These are phyloP conservation scores for Mortierella claussenii DNA, from an alignment of 192 early-diverging fungal genomes.

Conservation along the genomic window DNA sequence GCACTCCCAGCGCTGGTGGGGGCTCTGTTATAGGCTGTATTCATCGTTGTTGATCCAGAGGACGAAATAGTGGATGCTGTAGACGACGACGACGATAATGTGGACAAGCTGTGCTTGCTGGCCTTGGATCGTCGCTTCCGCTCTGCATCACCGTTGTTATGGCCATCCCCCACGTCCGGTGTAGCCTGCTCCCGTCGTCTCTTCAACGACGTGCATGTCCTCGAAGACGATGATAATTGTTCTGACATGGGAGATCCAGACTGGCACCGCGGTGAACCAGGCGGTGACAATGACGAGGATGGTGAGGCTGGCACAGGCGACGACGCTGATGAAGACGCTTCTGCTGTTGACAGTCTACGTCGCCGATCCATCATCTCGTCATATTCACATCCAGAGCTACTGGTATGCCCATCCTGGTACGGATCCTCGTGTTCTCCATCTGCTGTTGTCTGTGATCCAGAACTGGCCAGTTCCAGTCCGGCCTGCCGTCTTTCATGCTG, in stretches of 20 bases:
- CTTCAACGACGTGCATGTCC: background rate
- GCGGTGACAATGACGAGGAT: background rate
- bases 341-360: background rate
- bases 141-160: background rate
- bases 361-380: background rate
- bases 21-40: too few relatives aligned
- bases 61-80: background rate
- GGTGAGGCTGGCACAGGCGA: background rate
- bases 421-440: background rate
- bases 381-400: conserved; percentile 1
- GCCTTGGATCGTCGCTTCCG: conserved; percentile 5
- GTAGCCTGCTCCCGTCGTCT: conserved; percentile 6
- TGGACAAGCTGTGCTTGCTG: background rate
- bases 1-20: too few relatives aligned
- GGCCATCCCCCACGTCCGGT: background rate
- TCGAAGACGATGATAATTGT: background rate
- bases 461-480: background rate
- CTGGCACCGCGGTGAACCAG: background rate
- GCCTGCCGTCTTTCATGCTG: conserved; percentile 9
- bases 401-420: too few relatives aligned
- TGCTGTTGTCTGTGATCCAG: background rate
- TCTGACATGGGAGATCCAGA: conserved; percentile 8
- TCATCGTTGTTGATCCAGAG: too few relatives aligned
- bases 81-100: background rate
- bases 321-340: background rate